Evolutionary conservation across 2,329 filamentous ascomycete species (phyloP).

Genomic region (Arthrobotrys iridis): DNA sequence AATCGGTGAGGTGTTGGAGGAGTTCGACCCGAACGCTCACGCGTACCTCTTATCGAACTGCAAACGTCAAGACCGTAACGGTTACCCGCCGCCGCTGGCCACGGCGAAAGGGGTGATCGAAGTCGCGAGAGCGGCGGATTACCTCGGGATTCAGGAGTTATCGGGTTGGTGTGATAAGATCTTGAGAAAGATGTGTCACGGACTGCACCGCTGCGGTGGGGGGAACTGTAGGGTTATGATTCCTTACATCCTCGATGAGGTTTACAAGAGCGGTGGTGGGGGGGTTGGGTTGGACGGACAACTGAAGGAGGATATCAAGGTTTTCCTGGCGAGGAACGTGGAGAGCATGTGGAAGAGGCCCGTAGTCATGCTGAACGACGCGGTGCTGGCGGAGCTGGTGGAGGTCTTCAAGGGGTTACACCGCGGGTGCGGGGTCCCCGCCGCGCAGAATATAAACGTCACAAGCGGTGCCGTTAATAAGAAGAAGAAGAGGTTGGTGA

Average conservation of each 20-base stretch:
- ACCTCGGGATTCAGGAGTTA: constrained; percentile 52
- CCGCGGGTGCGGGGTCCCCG: background rate
- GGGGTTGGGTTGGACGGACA: constrained; percentile 24
- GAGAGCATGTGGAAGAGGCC: constrained; percentile 51
- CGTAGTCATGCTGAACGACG: constrained; percentile 34
- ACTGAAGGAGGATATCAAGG: constrained; percentile 9
- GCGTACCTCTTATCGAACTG: constrained; percentile 26
- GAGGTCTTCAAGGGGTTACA: constrained; percentile 25
- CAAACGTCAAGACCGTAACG: constrained; percentile 24
- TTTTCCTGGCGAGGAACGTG: constrained; percentile 25
- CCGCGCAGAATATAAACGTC: background rate
- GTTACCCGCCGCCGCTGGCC: constrained; percentile 15
- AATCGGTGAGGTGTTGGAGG: constrained; percentile 36
- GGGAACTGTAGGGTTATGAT: constrained; percentile 50
- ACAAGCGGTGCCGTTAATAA: background rate
- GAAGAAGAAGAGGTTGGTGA: background rate
- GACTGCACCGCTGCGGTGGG: constrained; percentile 52
- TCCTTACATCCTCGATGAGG: constrained; percentile 51
- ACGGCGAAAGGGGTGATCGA: constrained; percentile 54
- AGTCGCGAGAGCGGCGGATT: constrained; percentile 56
- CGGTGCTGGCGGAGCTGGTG: constrained; percentile 23
- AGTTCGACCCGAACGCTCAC: constrained; percentile 25
- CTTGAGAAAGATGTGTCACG: constrained; percentile 54
- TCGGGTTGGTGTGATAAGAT: constrained; percentile 52
- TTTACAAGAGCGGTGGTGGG: constrained; percentile 49